A percentile compares a stretch with the other conserved stretches of the same genome.
Conservation (phyloP, 2,329 filamentous ascomycete genomes). For the Pseudogymnoascus sp. region DNA sequence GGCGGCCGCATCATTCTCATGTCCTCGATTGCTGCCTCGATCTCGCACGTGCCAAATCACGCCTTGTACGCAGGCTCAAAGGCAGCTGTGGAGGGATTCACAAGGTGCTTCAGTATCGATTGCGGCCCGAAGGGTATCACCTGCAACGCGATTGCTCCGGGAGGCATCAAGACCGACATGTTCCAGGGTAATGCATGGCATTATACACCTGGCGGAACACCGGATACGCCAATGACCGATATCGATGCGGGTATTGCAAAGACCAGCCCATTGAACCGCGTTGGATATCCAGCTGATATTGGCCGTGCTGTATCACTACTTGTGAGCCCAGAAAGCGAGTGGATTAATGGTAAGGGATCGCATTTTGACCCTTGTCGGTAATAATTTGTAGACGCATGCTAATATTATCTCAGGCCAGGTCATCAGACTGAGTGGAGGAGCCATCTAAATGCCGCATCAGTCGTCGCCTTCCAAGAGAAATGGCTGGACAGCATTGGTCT, state of each 20-base stretch:
- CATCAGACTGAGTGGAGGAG: conserved; percentile 22
- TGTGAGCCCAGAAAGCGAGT: conserved; percentile 52
- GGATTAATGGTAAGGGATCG: conserved; percentile 52
- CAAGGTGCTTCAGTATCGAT: conserved; percentile 58
- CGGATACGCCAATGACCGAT: conserved; percentile 43
- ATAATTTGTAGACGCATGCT: conserved; percentile 1
- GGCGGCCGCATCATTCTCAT: conserved; percentile 63
- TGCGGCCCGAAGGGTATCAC: conserved; percentile 58
- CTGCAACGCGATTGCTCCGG: conserved; percentile 60
- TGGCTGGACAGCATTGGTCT: neutral
- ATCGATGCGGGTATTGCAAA: conserved; percentile 50
- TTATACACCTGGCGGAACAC: conserved; percentile 51
- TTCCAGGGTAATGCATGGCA: conserved; percentile 56
- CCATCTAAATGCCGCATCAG: conserved; percentile 6
- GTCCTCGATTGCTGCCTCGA: conserved; percentile 53
- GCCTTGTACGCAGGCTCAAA: conserved; percentile 56
- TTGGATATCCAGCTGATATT: conserved; percentile 52
- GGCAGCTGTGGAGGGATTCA: conserved; percentile 57
- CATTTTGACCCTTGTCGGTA: neutral
- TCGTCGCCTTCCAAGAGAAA: neutral
- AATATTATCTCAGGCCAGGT: conserved; percentile 18
- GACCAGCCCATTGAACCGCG: conserved; percentile 52
- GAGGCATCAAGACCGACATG: conserved; percentile 60
- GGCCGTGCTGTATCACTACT: conserved; percentile 48
- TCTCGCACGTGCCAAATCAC: conserved; percentile 55